Evolutionary conservation across 345 rosid species (phyloP), one percentile per base, ranked within the genome.

Genomic region (Arabidopsis suecica): DNA sequence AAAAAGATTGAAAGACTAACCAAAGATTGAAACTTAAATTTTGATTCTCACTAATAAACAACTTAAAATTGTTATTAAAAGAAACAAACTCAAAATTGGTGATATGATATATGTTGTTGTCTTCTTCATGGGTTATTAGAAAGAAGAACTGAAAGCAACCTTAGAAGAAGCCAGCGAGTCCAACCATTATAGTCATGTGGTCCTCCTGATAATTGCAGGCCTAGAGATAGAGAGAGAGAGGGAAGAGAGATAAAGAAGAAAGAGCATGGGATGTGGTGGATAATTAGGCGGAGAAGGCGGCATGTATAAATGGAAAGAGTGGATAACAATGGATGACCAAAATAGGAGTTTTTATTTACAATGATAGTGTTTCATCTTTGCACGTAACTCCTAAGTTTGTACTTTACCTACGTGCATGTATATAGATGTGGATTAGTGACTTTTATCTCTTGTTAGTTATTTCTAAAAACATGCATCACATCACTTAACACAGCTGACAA

Each of bases 281-380:
- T 45, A 56, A 58, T 71, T 78, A 49, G 81, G 68, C 72, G 44
- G 32, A 72, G 81, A 78, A 66, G 71, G 54, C 90, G 91, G 91
- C 96, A 86, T 85, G 86, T 82, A 87, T 81, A 85, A 79, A 88
- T 85, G 87, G 91, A 80, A 88, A 85, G 69, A 69, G 69, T 62
- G 68, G 78, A 68, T 51, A 38, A 65, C 67, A 72, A 81, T 65
- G 60, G 50, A 30, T 66, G 25, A 71, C 63, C 60, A 76, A 55
- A 71, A 60, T 49, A 28, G 72, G 60, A 45, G 54, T 11, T 42
- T 59, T 51, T 71, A 16, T 74, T 38, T 70, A 36, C 22, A 70
- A 47, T 7, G 69, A 69, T 8, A 65, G 53, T 59, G 54, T 61
- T 64, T 64, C 54, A 79, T 75, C 82, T 62, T 66, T 79, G 82